A percentile compares a stretch with the other conserved stretches of the same genome.
Conservation (phyloP, 371 early-diverging fungal species). For the Zopfochytrium polystomum region DNA sequence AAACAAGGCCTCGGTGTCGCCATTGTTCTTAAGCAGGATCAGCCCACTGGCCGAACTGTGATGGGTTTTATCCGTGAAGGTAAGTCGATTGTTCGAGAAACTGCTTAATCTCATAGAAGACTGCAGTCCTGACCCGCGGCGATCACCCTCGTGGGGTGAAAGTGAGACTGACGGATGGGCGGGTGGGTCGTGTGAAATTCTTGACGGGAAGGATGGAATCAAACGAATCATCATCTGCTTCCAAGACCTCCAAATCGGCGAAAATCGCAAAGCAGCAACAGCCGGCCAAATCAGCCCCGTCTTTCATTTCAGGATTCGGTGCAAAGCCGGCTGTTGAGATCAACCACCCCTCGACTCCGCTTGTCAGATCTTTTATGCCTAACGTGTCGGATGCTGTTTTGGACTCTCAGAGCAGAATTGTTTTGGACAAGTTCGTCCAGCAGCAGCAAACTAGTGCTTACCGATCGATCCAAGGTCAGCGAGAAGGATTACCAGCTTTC, state of each 20-base stretch:
- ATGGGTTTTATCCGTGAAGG: conserved; percentile 30
- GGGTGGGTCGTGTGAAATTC: conserved; percentile 37
- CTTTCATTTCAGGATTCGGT: conserved; percentile 8
- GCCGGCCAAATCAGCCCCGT: neutral
- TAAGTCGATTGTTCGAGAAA: conserved; percentile 6
- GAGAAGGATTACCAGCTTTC: conserved; percentile 64
- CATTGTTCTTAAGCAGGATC: conserved; percentile 35
- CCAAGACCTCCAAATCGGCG: neutral
- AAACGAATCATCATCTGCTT: too few species aligned
- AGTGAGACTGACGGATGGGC: conserved; percentile 35
- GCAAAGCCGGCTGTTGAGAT: neutral
- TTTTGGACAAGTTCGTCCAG: conserved; percentile 14
- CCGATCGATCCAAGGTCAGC: conserved; percentile 38
- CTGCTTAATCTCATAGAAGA: neutral
- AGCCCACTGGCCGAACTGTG: conserved; percentile 30
- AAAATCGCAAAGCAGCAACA: neutral
- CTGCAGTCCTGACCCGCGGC: conserved; percentile 29
- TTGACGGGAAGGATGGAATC: conserved; percentile 14
- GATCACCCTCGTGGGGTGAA: conserved; percentile 41
- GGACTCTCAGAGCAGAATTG: conserved; percentile 2
- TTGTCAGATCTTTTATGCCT: neutral
- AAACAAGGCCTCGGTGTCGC: conserved; percentile 27
- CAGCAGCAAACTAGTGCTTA: conserved; percentile 22
- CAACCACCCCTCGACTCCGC: neutral
- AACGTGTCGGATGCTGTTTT: conserved; percentile 2